Base-by-base conservation (phyloP, 2,329 filamentous ascomycete species). In the Calonectria multiphialidica region DNA sequence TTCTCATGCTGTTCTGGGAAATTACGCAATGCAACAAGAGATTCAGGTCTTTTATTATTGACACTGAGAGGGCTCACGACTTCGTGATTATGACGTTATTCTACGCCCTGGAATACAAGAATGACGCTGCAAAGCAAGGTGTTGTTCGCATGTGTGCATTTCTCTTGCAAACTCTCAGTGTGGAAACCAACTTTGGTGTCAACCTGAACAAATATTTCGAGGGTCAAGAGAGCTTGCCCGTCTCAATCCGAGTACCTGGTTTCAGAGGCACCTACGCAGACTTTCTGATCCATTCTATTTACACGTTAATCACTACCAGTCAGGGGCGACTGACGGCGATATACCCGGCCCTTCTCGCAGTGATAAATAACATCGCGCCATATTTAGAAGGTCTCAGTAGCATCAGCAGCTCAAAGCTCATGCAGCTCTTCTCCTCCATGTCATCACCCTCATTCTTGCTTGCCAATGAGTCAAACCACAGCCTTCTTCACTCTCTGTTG, bases 141-240 rank as follows among this genome's bases (percentile, higher is more conserved):
- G 89, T 98, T 1, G 95, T 98, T 30, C 91, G 97, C 68, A 98
- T 98, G 95, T 98, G 97, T 83, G 93, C 97, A n/a, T 98, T 99
- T 82, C 89, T 98, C 50, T 86, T 99, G 47, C 97, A 99, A 84
- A 98, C 97, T 0, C 86, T 99, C 80, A 98, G 96, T 79, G 95
- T 97, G 2, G 97, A 98, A 84, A 90, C 93, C 68, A 95, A 94
- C 74, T 98, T 98, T 83, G 96, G 95, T 35, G 91, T 93, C 80
- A 96, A 95, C 78, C 88, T 99, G 63, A 98, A 98, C 84, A 96
- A 95, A 83, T 89, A 88, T 18, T 98, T 99, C 77, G 93, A 95
- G 74, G 94, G 92, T 1, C 96, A 98, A 82, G 95, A 98, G 66
- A 96, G 94, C 6, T 86, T 99, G 18, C 97, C 97, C 15, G 84